Conservation (phyloP, 495 filamentous ascomycete species). For the Talaromyces ruber region DNA sequence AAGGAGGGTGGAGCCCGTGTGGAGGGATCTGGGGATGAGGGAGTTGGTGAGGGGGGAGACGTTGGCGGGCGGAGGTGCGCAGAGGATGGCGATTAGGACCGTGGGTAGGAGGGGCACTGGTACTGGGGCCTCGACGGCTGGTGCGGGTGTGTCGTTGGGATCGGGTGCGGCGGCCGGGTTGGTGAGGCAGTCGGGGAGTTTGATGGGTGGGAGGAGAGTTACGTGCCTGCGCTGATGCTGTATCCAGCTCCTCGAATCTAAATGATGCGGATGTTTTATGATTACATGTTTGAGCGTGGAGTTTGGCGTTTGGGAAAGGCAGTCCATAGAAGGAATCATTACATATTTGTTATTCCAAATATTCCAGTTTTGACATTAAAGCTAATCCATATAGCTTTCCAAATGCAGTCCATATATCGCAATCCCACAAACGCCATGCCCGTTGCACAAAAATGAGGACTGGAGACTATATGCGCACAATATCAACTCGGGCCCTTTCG, state of each 20-base stretch:
- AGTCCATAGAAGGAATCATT: background rate
- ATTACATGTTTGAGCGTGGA: background rate
- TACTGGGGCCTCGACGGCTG: constrained; percentile 8
- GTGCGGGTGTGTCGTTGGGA: background rate
- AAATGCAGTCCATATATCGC: background rate
- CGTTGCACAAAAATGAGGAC: background rate
- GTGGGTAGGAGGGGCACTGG: constrained; percentile 12
- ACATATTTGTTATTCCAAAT: background rate
- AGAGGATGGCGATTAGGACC: constrained; percentile 55
- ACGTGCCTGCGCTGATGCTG: constrained; percentile 26
- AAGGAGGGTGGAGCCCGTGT: constrained; percentile 56
- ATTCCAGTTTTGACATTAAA: background rate
- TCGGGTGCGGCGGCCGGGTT: background rate
- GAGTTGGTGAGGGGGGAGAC: constrained; percentile 50
- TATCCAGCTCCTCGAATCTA: too few relatives aligned
- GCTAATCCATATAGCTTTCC: background rate
- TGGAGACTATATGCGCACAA: constrained; percentile 62
- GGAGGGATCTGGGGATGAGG: constrained; percentile 78
- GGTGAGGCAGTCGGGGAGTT: constrained; percentile 26
- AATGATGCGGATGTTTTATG: background rate
- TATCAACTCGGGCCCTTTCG: constrained; percentile 76
- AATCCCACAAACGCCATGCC: background rate
- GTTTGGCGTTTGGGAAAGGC: constrained; percentile 3
- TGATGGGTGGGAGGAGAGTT: constrained; percentile 30
- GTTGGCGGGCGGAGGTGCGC: constrained; percentile 26